Percentiles rank a stretch among this genome's conserved stretches.
Conservation (phyloP, 2,329 filamentous ascomycete species). For the Penicillium sp. region DNA sequence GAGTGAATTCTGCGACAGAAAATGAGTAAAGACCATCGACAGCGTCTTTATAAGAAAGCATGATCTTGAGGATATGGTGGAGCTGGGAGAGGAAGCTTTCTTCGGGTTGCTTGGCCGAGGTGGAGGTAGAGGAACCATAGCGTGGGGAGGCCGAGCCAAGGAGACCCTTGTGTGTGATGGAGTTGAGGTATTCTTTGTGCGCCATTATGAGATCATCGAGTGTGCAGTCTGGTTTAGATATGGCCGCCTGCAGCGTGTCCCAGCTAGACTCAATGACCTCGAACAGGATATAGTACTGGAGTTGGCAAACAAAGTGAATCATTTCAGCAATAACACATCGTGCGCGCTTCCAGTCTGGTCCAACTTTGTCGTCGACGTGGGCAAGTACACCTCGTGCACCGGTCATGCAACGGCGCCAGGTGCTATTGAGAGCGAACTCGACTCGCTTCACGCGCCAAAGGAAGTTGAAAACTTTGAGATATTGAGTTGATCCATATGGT, state of each 20-base stretch:
- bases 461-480: conserved; percentile 99
- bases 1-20: conserved; percentile 90
- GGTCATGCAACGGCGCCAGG: conserved; percentile 95
- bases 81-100: conserved; percentile 87
- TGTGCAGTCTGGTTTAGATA: conserved; percentile 82
- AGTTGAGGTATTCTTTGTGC: conserved; percentile 85
- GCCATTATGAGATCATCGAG: conserved; percentile 93
- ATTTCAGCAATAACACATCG: conserved; percentile 91
- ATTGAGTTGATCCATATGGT: conserved; percentile 91
- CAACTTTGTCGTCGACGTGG: conserved; percentile 70
- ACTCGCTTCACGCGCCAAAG: conserved; percentile 97
- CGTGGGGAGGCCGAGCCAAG: conserved; percentile 63
- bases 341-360: conserved; percentile 84
- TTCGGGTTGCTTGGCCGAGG: conserved; percentile 53
- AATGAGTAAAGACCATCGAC: conserved; percentile 94
- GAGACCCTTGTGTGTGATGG: conserved; percentile 94
- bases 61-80: conserved; percentile 86
- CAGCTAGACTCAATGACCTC: conserved; percentile 97
- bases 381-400: conserved; percentile 88
- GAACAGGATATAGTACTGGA: conserved; percentile 98
- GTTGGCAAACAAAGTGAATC: conserved; percentile 95
- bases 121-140: conserved; percentile 25
- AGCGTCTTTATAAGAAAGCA: conserved; percentile 90
- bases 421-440: conserved; percentile 86
- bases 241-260: conserved; percentile 81